Percentiles rank a stretch among this genome's conserved stretches.
Evolutionary conservation across 176 grass and related monocot species (phyloP).

Genomic region (Dactylis glomerata): DNA sequence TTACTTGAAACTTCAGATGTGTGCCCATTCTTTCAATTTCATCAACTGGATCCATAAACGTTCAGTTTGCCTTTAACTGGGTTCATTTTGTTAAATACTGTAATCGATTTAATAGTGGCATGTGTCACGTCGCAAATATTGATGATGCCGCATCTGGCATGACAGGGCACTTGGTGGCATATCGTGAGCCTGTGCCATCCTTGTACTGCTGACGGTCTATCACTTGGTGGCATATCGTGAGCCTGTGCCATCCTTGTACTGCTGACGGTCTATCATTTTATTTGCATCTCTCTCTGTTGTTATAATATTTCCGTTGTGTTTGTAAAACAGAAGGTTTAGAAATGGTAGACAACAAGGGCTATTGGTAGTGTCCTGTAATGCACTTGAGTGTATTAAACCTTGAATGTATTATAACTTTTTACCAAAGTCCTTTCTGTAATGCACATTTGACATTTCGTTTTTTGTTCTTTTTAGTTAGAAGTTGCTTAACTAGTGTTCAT

Average conservation of each 20-base stretch:
- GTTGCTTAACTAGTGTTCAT: slow-evolving; percentile 24
- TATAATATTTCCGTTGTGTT: background rate
- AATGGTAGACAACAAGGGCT: background rate
- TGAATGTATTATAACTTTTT: background rate
- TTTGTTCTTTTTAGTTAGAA: background rate
- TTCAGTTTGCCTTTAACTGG: background rate
- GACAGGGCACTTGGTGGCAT: background rate
- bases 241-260: background rate
- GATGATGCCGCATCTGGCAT: background rate
- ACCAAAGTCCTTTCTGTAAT: background rate
- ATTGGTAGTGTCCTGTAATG: background rate
- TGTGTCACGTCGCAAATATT: background rate
- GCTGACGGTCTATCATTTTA: background rate
- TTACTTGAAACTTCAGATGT: slow-evolving; percentile 6
- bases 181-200: background rate
- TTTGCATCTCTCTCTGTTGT: background rate
- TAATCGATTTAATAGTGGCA: background rate
- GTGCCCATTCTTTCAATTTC: background rate
- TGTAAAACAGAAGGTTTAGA: background rate
- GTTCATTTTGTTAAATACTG: background rate
- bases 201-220: background rate
- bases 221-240: background rate
- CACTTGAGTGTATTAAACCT: background rate
- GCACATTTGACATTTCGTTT: background rate
- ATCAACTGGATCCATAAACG: background rate